Evolutionary conservation across 2,329 filamentous ascomycete species (phyloP), one percentile per base, ranked within the genome.

Genomic region (Arthrobotrys conoides): DNA sequence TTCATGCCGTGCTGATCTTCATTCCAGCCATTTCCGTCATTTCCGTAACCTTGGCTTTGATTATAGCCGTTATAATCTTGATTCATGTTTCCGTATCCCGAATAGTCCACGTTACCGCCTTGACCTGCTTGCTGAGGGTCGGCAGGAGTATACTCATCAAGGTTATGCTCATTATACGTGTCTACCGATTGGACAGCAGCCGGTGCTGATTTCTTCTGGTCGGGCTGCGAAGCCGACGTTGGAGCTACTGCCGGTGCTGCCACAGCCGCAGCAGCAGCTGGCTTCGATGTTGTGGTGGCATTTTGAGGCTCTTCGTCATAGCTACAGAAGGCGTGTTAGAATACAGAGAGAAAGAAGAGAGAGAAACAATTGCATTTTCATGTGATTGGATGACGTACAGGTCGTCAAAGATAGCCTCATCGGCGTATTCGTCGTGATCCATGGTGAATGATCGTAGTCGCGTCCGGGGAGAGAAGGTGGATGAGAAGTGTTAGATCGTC

Each of bases 371-470:
- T 67, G 20, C 16, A 30, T 14, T 18, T 30, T n/a, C 10, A 10
- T 10, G 20, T 36, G 8, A 61, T 61, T 61, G 57, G 5, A 30
- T 71, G 8, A 88, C 93, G 86, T 87, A 97, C 94, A 97, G 89
- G 86, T 97, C 94, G 83, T 94, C 94, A 85, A 97, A 97, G 85
- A 97, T 92, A 88, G 97, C 94, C 83, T 97, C 94, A 82, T 97
- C 94, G 82, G 93, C 81, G 59, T 81, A 79, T 69, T 82, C 82
- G 71, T 82, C 82, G 59, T 81, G 80, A 67, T 82, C 82, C 82
- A 82, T 82, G 44, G 36, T 75, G 76, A 63, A 46, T 36, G 38
- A 48, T 61, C 38, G 36, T 38, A 44, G 49, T 49, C 59, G 55
- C 44, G 48, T 71, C 20, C 33, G 22, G 48, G 12, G 27, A 78